These are phyloP conservation scores for Xylaria multiplex DNA, from an alignment of 2,329 filamentous ascomycete species.

Conservation along the genomic window DNA sequence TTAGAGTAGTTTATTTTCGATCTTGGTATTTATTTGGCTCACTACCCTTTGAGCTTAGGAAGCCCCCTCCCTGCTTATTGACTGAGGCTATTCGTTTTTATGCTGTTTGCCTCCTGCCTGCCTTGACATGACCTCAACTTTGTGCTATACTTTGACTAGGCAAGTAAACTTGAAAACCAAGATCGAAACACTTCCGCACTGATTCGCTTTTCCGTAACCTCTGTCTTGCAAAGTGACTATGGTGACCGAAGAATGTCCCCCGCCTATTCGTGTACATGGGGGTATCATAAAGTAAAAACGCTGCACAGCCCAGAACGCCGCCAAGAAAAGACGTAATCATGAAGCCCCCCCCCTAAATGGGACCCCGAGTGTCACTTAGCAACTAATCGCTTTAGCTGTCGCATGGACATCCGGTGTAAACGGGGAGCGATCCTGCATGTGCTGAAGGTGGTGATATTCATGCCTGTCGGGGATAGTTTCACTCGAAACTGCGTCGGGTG, in stretches of 20 bases:
- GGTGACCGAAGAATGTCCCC: conserved; percentile 15
- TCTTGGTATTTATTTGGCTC: no score
- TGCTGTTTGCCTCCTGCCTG: no score
- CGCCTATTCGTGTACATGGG: conserved; percentile 34
- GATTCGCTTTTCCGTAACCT: no score
- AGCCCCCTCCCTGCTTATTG: no score
- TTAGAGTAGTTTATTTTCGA: no score
- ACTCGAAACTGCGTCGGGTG: conserved; percentile 54
- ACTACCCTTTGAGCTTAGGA: no score
- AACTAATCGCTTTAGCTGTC: conserved; percentile 60
- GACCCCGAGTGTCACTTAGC: conserved; percentile 40
- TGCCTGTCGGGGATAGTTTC: conserved; percentile 37
- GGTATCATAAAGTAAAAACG: conserved; percentile 33
- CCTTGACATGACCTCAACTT: no score
- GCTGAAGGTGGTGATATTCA: conserved; percentile 51
- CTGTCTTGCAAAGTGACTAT: no score
- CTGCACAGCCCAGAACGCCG: conserved; percentile 21
- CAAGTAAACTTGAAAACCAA: no score
- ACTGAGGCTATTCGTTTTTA: no score
- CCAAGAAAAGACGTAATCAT: conserved; percentile 31
- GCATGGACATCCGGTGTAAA: conserved; percentile 61
- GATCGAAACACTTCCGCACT: no score
- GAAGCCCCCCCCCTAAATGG: not conserved
- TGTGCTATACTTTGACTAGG: no score
- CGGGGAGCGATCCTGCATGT: conserved; percentile 60